Evolutionary conservation across 2,329 filamentous ascomycete genomes (phyloP), one percentile per base, ranked within the genome.

Genomic region (Boeremia lycopersici): DNA sequence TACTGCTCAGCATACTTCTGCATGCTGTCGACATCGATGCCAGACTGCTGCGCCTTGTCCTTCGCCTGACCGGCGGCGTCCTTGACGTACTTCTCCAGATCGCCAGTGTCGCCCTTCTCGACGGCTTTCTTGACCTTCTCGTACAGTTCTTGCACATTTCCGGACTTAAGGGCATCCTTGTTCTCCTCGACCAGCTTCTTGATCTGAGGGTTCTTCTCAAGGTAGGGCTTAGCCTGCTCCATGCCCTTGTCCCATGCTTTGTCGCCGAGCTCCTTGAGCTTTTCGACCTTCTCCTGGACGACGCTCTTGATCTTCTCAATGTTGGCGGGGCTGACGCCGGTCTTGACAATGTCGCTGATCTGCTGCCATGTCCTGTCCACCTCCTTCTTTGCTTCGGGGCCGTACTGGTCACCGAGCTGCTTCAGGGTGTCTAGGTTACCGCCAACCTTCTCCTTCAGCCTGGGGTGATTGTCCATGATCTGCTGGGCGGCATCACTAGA

Each of bases 301-400:
- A 92, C 69, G 61, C 84, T 82, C 57, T 82, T 81, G 19, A 86
- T 76, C 71, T 82, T 81, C 48, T 71, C 68, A 9, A 79, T 80
- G 65, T 85, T 86, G 47, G 83, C 78, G 0, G 79, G 77, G 43
- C 79, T 85, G 47, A 90, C 68, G 2, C 89, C 89, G 12, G 81
- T 80, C 40, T 84, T 82, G 50, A 89, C 69, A 42, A 91, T 81
- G 34, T 89, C 84, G 62, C 81, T 81, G 61, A 90, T 77, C 71
- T 91, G 82, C 26, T 81, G 71, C 84, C 87, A 91, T 1, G 88
- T 89, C 74, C 88, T 80, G 50, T 91, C 86, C 5, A 89, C 83
- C 72, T 90, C 82, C 80, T 91, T 87, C 82, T 91, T 90, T 0
- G 87, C 89, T 68, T 91, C 87, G 0, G 89, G 89, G 0, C 89